phyloP scores from a whole-genome alignment of 306 rosid species.

The Fragaria iinumae region DNA sequence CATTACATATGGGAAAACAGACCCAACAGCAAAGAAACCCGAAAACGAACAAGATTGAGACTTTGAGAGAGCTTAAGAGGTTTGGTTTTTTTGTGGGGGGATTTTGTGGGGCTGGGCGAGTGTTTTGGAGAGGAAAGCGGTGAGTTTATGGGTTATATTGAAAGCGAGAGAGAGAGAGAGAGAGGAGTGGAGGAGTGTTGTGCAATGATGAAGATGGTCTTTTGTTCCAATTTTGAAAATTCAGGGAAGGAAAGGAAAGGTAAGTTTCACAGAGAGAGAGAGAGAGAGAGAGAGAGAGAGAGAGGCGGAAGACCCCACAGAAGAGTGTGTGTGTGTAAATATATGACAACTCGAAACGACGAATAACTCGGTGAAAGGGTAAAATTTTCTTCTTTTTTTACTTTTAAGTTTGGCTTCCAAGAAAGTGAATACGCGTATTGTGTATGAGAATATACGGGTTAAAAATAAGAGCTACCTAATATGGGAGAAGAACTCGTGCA shows the following conservation, averaged over 20 bases:
- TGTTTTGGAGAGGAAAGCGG: constrained; percentile 9
- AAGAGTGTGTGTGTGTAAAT: background rate
- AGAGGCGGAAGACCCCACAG: background rate
- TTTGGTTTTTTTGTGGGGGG: too few relatives aligned
- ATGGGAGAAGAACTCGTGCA: background rate
- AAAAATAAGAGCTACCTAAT: background rate
- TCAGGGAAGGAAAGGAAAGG: background rate
- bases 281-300: background rate
- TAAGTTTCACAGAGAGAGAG: too few relatives aligned
- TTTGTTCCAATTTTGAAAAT: constrained; percentile 8
- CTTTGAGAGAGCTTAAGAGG: background rate
- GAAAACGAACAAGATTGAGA: background rate
- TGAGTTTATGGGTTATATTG: constrained; percentile 2
- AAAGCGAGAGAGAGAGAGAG: background rate
- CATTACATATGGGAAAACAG: constrained; percentile 54
- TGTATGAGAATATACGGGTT: background rate
- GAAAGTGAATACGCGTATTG: background rate
- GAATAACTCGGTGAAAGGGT: background rate
- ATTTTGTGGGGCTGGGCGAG: constrained; percentile 6
- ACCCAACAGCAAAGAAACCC: background rate
- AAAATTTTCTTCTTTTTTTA: background rate
- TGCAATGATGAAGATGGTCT: background rate
- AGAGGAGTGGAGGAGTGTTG: background rate
- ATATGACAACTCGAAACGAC: constrained; percentile 12
- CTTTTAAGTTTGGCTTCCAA: background rate